Percentiles rank a stretch among this genome's conserved stretches.
These are phyloP conservation scores for Tricholoma furcatifolium DNA, from an alignment of 768 basidiomycete genomes.

Conservation along the genomic window DNA sequence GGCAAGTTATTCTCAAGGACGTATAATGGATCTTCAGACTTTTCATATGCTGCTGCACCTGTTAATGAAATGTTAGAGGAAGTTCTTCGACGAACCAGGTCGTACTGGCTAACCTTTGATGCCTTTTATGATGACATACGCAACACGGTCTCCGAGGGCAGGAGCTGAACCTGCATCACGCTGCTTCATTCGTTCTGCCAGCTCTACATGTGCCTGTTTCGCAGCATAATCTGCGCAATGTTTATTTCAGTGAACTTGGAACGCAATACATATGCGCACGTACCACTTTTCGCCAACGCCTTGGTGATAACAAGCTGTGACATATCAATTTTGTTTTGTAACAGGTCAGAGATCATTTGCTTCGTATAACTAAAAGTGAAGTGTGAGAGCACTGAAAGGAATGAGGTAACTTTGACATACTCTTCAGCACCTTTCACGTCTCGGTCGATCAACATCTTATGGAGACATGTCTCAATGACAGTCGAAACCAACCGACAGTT, in stretches of 20 bases:
- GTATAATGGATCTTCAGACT: constrained; percentile 96
- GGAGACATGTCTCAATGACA: constrained; percentile 95
- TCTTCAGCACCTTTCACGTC: constrained; percentile 93
- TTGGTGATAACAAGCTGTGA: constrained; percentile 99
- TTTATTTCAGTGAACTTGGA: neutral
- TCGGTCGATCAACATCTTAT: constrained; percentile 96
- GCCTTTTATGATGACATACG: constrained; percentile 97
- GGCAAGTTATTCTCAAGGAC: constrained; percentile 98
- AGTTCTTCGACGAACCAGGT: neutral
- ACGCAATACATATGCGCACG: constrained; percentile 12
- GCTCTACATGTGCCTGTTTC: constrained; percentile 95
- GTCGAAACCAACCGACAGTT: constrained; percentile 98
- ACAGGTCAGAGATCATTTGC: constrained; percentile 86
- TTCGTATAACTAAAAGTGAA: constrained; percentile 74
- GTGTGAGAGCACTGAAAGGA: constrained; percentile 1
- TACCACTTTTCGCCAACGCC: constrained; percentile 85
- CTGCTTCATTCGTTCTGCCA: constrained; percentile 93
- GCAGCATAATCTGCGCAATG: constrained; percentile 72
- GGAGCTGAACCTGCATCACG: constrained; percentile 98
- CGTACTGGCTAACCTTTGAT: constrained; percentile 66
- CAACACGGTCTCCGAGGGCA: constrained; percentile 96
- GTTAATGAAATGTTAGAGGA: neutral
- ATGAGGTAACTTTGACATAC: constrained; percentile 36
- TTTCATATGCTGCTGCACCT: constrained; percentile 98
- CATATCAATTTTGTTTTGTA: constrained; percentile 98